Base-by-base conservation (phyloP, 2,329 filamentous ascomycete genomes). In the Monosporascus sp. region DNA sequence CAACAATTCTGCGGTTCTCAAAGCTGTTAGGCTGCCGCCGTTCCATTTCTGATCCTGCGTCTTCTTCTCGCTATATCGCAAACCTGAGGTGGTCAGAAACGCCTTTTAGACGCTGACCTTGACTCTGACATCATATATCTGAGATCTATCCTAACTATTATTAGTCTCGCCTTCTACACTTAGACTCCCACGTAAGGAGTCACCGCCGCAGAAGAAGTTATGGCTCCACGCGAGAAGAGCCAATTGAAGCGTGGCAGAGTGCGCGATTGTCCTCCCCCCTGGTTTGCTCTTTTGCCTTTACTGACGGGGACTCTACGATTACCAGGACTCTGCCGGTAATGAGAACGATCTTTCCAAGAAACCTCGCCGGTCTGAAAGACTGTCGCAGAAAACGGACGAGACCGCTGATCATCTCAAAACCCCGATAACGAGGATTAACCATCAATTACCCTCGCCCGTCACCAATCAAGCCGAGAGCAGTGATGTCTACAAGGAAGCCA, bases 231-330 rank as follows among this genome's bases (percentile, higher is more conserved):
- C 60, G 88, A 94, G 73, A 89, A 89, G 76, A 91, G 87, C 76
- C 87, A 89, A 74, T 83, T 94, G 75, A 96, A 96, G 78, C 85
- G 90, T 68, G 82, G 77, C 62, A 82, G 87, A 71, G 90, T 94
- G 78, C 68, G 82, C 76, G 55, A 57, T 69, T 56, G 61, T 54
- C 51, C 49, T 22, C 55, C 60, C 37, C 48, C 48, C 51, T 43
- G 35, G 55, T 56, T 58, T 59, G 45, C 52, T 59, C 54, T 57
- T 57, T 57, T 61, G 64, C 59, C 47, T 24, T 27, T 49, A 52
- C 53, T 58, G 58, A 24, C 57, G 55, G 59, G 62, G 63, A 66
- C 52, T 63, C 59, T 57, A 62, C 51, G 50, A 55, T 47, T 53
- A 67, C 60, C 71, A 92, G 88, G 80, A 77, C 61, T 89, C 87